A percentile compares a stretch with the other conserved stretches of the same genome.
Evolutionary conservation across 768 basidiomycete genomes (phyloP).

Genomic region (Tricholoma furcatifolium): DNA sequence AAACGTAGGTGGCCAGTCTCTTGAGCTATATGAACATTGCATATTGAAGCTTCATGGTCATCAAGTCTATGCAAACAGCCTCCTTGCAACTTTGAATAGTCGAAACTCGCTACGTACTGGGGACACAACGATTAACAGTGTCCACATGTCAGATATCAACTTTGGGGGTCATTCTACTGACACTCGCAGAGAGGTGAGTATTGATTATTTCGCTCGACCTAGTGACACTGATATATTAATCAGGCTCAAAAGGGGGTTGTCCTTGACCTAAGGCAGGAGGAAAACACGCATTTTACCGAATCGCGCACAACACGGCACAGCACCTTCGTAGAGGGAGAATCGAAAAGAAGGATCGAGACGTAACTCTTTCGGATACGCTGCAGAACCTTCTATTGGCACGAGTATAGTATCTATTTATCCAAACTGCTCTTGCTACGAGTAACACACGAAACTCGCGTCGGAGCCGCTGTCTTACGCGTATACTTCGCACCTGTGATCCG

Average conservation of each 20-base stretch:
- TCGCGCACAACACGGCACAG: constrained; percentile 2
- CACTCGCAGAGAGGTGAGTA: neutral
- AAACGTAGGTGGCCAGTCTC: constrained; percentile 32
- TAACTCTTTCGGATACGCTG: neutral
- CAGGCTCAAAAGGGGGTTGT: constrained; percentile 4
- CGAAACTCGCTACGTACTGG: constrained; percentile 24
- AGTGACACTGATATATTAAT: neutral
- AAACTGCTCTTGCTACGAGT: no score
- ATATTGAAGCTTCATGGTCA: neutral
- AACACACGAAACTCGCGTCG: no score
- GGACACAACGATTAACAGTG: constrained; percentile 1
- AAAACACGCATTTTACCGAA: neutral
- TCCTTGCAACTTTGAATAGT: constrained; percentile 43
- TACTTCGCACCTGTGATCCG: no score
- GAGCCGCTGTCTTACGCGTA: no score
- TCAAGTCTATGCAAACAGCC: constrained; percentile 46
- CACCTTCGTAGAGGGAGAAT: neutral
- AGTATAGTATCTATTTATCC: no score
- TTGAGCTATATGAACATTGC: neutral
- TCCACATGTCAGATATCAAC: constrained; percentile 15
- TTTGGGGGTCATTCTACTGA: constrained; percentile 4
- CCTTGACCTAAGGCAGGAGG: neutral
- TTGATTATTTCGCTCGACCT: neutral
- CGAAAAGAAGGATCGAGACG: neutral
- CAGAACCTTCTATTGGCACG: no score